A percentile compares a stretch with the other conserved stretches of the same genome.
Conservation (phyloP, 805 yeast genomes). For the Starmerella bombicola region DNA sequence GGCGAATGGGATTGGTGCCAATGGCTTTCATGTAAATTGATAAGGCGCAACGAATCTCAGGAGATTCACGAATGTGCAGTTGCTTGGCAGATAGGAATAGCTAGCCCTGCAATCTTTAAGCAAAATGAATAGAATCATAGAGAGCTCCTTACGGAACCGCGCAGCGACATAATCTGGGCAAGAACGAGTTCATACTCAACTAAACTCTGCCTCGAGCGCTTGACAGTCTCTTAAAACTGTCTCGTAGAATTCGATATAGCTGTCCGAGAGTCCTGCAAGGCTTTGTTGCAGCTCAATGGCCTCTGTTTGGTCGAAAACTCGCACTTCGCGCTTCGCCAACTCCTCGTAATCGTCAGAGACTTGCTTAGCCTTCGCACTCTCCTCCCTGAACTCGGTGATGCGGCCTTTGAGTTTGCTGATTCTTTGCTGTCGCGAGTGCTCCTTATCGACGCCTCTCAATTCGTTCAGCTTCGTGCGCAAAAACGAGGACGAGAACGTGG, state of each 20-base stretch:
- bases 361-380: constrained; percentile 39
- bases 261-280: constrained; percentile 59
- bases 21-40: too few relatives aligned
- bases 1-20: too few relatives aligned
- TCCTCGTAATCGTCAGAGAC: constrained; percentile 45
- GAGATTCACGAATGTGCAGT: too few relatives aligned
- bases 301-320: constrained; percentile 67
- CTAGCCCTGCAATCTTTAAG: too few relatives aligned
- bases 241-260: constrained; percentile 60
- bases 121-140: too few relatives aligned
- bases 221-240: constrained; percentile 61
- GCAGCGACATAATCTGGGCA: too few relatives aligned
- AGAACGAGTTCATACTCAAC: too few relatives aligned
- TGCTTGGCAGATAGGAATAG: too few relatives aligned
- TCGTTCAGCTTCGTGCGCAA: constrained; percentile 49
- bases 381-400: constrained; percentile 39
- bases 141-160: too few relatives aligned
- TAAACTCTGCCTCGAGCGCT: constrained; percentile 21
- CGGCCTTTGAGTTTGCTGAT: constrained; percentile 39
- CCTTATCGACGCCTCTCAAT: constrained; percentile 50
- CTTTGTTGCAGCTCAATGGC: constrained; percentile 63
- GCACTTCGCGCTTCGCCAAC: constrained; percentile 44
- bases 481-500: constrained; percentile 36
- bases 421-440: constrained; percentile 41
- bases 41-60: too few relatives aligned